These are phyloP conservation scores for Wickerhamiella nectarea DNA, from an alignment of 805 yeast species.

Conservation along the genomic window DNA sequence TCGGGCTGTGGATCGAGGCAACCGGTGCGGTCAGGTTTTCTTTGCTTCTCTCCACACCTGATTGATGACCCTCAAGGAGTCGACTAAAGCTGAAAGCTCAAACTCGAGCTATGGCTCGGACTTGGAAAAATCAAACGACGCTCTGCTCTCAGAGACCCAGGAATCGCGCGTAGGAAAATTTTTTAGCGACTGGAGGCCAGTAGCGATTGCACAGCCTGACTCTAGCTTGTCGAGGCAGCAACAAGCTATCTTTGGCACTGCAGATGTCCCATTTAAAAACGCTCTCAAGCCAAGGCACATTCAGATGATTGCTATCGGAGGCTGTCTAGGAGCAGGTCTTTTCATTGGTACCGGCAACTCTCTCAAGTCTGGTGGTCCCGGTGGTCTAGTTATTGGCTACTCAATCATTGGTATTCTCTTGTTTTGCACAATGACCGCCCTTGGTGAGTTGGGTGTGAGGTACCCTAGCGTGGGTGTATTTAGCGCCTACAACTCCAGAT, in stretches of 20 bases:
- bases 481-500: conserved; percentile 45
- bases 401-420: conserved; percentile 49
- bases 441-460: conserved; percentile 59
- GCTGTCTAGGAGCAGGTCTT: conserved; percentile 64
- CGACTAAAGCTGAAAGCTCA: not conserved
- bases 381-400: conserved; percentile 42
- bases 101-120: not conserved
- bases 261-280: conserved; percentile 36
- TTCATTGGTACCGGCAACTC: conserved; percentile 56
- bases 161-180: not conserved
- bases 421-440: conserved; percentile 46
- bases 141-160: not conserved
- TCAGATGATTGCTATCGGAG: conserved; percentile 62
- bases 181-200: conserved; percentile 33
- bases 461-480: conserved; percentile 54
- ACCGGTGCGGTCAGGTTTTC: no score
- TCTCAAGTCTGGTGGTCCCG: conserved; percentile 46
- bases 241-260: conserved; percentile 31
- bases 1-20: no score
- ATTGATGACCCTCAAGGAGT: no score
- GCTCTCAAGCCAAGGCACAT: conserved; percentile 42
- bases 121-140: not conserved
- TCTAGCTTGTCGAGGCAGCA: conserved; percentile 20
- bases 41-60: no score
- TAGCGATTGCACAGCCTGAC: conserved; percentile 30